phyloP scores from a whole-genome alignment of 306 rosid species.

The Ziziphus jujuba region DNA sequence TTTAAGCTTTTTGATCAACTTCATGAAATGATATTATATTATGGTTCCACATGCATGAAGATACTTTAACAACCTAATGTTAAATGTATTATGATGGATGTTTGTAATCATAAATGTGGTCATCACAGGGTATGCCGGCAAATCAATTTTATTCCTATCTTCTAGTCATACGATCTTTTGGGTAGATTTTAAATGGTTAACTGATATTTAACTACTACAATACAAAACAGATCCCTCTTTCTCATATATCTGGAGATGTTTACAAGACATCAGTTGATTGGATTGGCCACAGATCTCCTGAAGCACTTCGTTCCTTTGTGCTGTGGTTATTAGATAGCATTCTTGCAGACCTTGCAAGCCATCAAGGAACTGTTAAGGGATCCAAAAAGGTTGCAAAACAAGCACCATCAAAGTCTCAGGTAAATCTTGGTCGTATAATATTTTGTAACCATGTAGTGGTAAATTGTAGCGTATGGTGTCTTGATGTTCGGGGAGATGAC shows the following conservation, averaged over 20 bases:
- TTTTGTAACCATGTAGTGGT: background rate
- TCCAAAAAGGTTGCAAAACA: slow-evolving; percentile 57
- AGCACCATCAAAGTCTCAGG: slow-evolving; percentile 67
- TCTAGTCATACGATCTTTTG: background rate
- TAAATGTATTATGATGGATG: background rate
- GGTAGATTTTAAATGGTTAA: background rate
- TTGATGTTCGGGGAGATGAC: no score
- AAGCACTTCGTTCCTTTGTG: slow-evolving; percentile 61
- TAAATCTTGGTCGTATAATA: slow-evolving; percentile 23
- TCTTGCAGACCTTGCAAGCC: slow-evolving; percentile 54
- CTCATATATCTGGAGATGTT: slow-evolving; percentile 53
- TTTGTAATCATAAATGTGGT: background rate
- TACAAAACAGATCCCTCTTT: slow-evolving; percentile 59
- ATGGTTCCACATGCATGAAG: slow-evolving; percentile 12
- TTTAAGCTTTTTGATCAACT: no score
- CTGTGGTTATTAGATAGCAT: slow-evolving; percentile 65
- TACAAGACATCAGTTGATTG: slow-evolving; percentile 63
- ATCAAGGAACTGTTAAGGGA: slow-evolving; percentile 59
- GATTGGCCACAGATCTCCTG: slow-evolving; percentile 53
- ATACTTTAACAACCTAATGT: no score
- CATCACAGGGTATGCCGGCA: no score
- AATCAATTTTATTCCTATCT: no score
- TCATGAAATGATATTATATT: no score
- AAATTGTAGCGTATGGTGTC: no score
- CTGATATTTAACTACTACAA: slow-evolving; percentile 3